phyloP scores from a whole-genome alignment of 129 eudicot genomes.

The Pittosporum tobira region DNA sequence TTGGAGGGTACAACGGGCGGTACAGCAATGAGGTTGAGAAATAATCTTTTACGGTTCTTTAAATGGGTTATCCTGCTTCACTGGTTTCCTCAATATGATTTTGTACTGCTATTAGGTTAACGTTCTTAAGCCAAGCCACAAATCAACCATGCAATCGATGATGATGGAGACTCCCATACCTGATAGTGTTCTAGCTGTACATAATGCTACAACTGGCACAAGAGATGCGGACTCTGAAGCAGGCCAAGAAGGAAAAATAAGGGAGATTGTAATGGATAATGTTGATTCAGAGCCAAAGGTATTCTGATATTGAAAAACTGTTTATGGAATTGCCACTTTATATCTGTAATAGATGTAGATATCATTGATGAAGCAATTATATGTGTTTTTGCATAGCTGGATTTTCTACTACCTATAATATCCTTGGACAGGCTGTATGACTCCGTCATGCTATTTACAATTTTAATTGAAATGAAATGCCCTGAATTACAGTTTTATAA shows the following conservation, averaged over 20 bases:
- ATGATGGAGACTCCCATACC: slow-evolving; percentile 57
- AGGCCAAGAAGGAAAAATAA: slow-evolving; percentile 76
- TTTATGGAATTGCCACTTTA: background rate
- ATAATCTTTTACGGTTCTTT: slow-evolving; percentile 5
- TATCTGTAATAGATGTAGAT: no score
- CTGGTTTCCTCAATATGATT: slow-evolving; percentile 10
- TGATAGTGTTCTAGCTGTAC: slow-evolving; percentile 83
- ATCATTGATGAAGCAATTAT: no score
- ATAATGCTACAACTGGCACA: slow-evolving; percentile 74
- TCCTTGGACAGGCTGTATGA: no score
- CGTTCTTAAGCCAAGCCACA: slow-evolving; percentile 93
- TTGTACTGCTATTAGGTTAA: slow-evolving; percentile 45
- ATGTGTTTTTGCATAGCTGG: no score
- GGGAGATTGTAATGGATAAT: slow-evolving; percentile 77
- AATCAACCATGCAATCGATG: slow-evolving; percentile 77
- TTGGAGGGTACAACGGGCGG: slow-evolving; percentile 97
- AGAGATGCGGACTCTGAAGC: slow-evolving; percentile 72
- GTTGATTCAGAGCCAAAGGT: slow-evolving; percentile 56
- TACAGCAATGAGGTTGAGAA: slow-evolving; percentile 89
- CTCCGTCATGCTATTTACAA: no score
- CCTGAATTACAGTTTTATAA: no score
- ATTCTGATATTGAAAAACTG: slow-evolving; percentile 4
- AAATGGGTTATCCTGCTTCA: slow-evolving; percentile 5
- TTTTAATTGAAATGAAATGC: no score
- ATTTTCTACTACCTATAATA: no score